These are phyloP conservation scores for Yamadazyma atmosphaerica DNA, from an alignment of 1,139 yeast species.

Conservation along the genomic window DNA sequence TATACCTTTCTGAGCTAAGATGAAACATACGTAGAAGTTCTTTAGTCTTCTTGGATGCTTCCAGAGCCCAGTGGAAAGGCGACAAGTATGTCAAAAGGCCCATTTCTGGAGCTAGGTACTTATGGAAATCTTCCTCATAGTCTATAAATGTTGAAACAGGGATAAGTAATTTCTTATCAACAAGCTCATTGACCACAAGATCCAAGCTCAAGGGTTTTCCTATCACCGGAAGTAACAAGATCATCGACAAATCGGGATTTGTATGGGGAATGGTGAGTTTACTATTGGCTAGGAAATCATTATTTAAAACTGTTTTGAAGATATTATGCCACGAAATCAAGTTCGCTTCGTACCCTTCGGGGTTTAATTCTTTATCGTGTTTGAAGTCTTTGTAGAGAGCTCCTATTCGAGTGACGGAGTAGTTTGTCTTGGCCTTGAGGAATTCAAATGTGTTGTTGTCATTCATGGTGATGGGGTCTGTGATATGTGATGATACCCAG, in stretches of 20 bases:
- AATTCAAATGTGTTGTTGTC: slow-evolving; percentile 5
- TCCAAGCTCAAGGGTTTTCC: slow-evolving; percentile 32
- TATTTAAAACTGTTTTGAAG: slow-evolving; percentile 22
- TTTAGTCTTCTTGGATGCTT: slow-evolving; percentile 4
- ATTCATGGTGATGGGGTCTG: too few relatives aligned
- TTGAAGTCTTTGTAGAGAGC: slow-evolving; percentile 66
- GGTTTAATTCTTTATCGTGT: slow-evolving; percentile 51
- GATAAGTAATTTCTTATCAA: slow-evolving; percentile 20
- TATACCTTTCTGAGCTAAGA: slow-evolving; percentile 23
- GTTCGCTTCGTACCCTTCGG: slow-evolving; percentile 73
- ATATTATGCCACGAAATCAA: slow-evolving; percentile 57
- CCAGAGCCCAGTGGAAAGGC: slow-evolving; percentile 21
- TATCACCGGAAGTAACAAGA: slow-evolving; percentile 25
- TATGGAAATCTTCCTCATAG: slow-evolving; percentile 12
- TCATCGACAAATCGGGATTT: slow-evolving; percentile 21
- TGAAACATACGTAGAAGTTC: slow-evolving; percentile 8
- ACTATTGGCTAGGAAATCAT: slow-evolving; percentile 17
- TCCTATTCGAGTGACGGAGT: slow-evolving; percentile 43
- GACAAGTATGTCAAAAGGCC: slow-evolving; percentile 18
- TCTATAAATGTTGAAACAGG: slow-evolving; percentile 23
- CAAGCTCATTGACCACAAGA: slow-evolving; percentile 27
- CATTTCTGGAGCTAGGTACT: slow-evolving; percentile 10
- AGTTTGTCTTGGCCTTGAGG: slow-evolving; percentile 9
- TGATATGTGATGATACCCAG: too few relatives aligned
- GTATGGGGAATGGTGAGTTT: slow-evolving; percentile 23